Conservation (phyloP, 169 alveolate species). For the Besnoitia besnoiti region DNA sequence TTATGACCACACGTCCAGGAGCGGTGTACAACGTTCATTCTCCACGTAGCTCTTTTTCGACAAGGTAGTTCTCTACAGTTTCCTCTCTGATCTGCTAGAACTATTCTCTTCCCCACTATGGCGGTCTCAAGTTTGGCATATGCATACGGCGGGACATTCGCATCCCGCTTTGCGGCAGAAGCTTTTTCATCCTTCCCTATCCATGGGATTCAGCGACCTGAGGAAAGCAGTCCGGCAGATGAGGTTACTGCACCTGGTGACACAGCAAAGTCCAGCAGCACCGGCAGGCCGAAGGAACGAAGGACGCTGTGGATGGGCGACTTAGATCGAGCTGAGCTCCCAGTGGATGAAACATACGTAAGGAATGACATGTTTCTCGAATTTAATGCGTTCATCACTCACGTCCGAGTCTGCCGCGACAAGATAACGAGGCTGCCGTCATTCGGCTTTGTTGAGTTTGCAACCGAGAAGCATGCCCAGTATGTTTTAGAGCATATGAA, state of each 20-base stretch:
- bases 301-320: conserved; percentile 65
- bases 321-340: conserved; percentile 55
- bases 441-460: conserved; percentile 57
- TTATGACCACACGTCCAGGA: too few species aligned
- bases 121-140: not conserved
- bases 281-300: conserved; percentile 48
- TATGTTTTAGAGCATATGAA: conserved; percentile 59
- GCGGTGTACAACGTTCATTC: too few species aligned
- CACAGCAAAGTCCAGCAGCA: conserved; percentile 43
- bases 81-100: too few species aligned
- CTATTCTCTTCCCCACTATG: too few species aligned
- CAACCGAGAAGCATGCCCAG: conserved; percentile 25
- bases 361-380: conserved; percentile 47
- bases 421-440: conserved; percentile 35
- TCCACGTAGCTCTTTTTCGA: too few species aligned
- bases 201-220: not conserved
- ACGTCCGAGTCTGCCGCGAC: conserved; percentile 60
- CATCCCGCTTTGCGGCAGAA: not conserved
- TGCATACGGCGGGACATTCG: not conserved
- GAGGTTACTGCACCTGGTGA: conserved; percentile 54
- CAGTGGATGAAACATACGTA: conserved; percentile 57
- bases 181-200: not conserved
- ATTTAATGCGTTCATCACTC: not conserved
- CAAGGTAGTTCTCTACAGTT: too few species aligned
- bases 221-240: conserved; percentile 9